Percentiles rank a stretch among this genome's conserved stretches.
These are phyloP conservation scores for Skeletonema menzelii DNA, from an alignment of 108 stramenopile genomes.

Conservation along the genomic window DNA sequence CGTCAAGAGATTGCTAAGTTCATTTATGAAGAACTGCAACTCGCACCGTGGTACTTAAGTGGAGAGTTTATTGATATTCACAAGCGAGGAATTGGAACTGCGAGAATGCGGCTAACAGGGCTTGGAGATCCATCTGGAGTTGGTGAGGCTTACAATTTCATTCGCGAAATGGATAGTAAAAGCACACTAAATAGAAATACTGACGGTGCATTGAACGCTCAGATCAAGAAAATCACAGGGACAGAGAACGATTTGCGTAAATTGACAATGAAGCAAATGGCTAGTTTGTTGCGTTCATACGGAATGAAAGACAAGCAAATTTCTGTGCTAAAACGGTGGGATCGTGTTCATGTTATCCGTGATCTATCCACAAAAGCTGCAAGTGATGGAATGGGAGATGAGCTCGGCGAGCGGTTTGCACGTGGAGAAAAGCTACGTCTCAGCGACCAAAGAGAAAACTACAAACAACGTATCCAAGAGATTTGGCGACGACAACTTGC, in stretches of 20 bases:
- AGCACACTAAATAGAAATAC: neutral
- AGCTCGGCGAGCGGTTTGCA: slow-evolving; percentile 78
- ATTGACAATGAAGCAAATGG: slow-evolving; percentile 92
- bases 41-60: slow-evolving; percentile 83
- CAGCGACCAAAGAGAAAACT: slow-evolving; percentile 85
- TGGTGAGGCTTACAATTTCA: slow-evolving; percentile 77
- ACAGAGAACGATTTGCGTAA: slow-evolving; percentile 89
- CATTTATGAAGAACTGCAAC: slow-evolving; percentile 84
- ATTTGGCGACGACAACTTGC: slow-evolving; percentile 88
- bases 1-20: slow-evolving; percentile 84
- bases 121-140: slow-evolving; percentile 86
- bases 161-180: slow-evolving; percentile 66
- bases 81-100: slow-evolving; percentile 77
- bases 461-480: slow-evolving; percentile 83
- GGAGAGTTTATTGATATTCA: slow-evolving; percentile 90
- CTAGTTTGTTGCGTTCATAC: slow-evolving; percentile 71
- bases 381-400: slow-evolving; percentile 86
- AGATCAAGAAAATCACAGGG: slow-evolving; percentile 86
- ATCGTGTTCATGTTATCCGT: slow-evolving; percentile 89
- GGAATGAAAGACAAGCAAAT: slow-evolving; percentile 85
- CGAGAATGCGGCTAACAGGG: slow-evolving; percentile 89
- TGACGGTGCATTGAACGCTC: slow-evolving; percentile 66
- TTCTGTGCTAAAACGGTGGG: slow-evolving; percentile 89
- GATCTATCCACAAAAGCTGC: slow-evolving; percentile 90
- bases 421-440: slow-evolving; percentile 88